Percentiles rank a stretch among this genome's conserved stretches.
phyloP scores from a whole-genome alignment of 257 asterid genomes.

The Solanum chilense region DNA sequence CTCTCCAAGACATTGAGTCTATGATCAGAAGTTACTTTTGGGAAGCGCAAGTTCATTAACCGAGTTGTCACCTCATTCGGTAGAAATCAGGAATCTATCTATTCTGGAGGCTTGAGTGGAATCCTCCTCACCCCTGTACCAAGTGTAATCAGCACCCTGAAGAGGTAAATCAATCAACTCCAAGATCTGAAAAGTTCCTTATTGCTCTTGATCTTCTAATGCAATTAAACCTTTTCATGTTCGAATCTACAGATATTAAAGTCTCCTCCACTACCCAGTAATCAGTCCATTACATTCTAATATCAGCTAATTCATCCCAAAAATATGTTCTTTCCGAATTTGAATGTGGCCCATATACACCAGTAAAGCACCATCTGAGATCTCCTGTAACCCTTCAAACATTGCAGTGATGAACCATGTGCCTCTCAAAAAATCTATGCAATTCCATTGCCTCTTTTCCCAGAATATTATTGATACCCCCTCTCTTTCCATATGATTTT shows the following conservation, averaged over 20 bases:
- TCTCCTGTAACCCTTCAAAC: background rate
- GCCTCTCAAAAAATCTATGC: background rate
- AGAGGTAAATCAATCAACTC: background rate
- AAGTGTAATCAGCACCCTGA: background rate
- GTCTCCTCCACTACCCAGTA: background rate
- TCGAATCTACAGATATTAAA: too few species aligned
- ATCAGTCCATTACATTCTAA: background rate
- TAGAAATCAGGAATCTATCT: background rate
- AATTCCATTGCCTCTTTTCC: background rate
- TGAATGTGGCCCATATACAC: background rate
- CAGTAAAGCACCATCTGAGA: background rate
- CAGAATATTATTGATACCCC: background rate
- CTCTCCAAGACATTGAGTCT: background rate
- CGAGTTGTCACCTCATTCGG: background rate
- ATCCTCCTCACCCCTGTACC: background rate
- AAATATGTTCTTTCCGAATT: too few species aligned
- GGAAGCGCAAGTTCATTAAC: background rate
- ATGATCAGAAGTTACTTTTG: background rate
- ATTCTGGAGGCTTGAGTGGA: background rate
- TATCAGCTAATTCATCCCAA: background rate
- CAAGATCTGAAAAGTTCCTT: background rate
- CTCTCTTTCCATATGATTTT: background rate
- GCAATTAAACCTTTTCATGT: too few species aligned
- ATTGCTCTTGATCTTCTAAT: background rate
- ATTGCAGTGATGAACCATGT: background rate